Evolutionary conservation across 371 early-diverging fungal genomes (phyloP).

Genomic region (Astathelohania contejeani): DNA sequence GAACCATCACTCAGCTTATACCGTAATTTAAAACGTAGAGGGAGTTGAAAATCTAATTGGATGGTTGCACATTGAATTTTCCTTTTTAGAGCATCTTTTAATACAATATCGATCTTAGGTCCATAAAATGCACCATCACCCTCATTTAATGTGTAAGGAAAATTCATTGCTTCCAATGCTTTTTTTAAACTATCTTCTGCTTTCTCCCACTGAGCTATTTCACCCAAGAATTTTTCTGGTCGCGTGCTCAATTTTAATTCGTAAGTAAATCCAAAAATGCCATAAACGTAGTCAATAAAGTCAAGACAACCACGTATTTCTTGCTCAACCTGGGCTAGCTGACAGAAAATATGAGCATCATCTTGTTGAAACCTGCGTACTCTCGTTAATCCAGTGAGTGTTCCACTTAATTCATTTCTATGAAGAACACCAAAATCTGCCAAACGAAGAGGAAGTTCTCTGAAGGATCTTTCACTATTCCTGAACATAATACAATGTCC

Average conservation of each 20-base stretch:
- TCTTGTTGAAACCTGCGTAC: conserved; percentile 98
- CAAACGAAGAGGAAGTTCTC: conserved; percentile 83
- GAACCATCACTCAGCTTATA: conserved; percentile 58
- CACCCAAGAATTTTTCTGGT: conserved; percentile 84
- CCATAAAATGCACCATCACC: conserved; percentile 99
- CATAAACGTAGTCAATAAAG: conserved; percentile 71
- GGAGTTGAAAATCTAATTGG: conserved; percentile 90
- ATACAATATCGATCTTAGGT: conserved; percentile 95
- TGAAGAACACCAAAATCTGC: conserved; percentile 98
- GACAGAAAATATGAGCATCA: conserved; percentile 97
- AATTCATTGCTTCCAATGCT: conserved; percentile 62
- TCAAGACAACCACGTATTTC: conserved; percentile 67
- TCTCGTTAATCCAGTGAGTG: conserved; percentile 84
- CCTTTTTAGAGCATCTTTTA: conserved; percentile 76
- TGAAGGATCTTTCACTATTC: conserved; percentile 70
- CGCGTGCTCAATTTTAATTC: conserved; percentile 76
- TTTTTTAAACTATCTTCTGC: conserved; percentile 66
- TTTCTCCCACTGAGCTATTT: conserved; percentile 67
- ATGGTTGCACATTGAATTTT: conserved; percentile 92
- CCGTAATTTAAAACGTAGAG: conserved; percentile 70
- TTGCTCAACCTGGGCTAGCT: conserved; percentile 59
- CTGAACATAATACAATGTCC: conserved; percentile 94
- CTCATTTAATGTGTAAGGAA: conserved; percentile 71
- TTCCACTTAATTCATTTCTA: conserved; percentile 89
- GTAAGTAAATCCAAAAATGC: conserved; percentile 62